Percentiles rank a stretch among this genome's conserved stretches.
These are phyloP conservation scores for Castanospermum australe DNA, from an alignment of 306 rosid genomes.

Conservation along the genomic window DNA sequence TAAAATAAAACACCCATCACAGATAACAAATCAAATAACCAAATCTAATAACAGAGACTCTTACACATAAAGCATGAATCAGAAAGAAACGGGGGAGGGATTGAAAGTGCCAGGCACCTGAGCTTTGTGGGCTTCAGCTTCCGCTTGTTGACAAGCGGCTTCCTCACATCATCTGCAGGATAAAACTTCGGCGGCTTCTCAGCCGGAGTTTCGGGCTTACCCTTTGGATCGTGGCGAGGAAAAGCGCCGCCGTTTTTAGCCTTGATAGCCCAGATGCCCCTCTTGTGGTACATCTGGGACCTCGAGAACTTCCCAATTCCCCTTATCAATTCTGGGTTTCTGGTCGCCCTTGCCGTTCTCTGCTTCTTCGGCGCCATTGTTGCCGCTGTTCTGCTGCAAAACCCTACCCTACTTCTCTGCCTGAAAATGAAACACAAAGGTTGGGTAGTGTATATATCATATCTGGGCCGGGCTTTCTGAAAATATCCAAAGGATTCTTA, in stretches of 20 bases:
- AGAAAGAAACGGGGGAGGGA: background rate
- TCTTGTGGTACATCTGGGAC: constrained; percentile 66
- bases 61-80: background rate
- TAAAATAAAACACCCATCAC: too few relatives aligned
- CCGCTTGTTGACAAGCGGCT: constrained; percentile 56
- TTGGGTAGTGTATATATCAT: too few relatives aligned
- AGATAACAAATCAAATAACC: background rate
- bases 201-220: constrained; percentile 27
- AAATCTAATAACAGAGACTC: background rate
- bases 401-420: background rate
- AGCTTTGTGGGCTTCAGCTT: constrained; percentile 53
- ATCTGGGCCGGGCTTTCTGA: background rate
- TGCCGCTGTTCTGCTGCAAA: background rate
- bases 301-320: constrained; percentile 57
- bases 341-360: constrained; percentile 13
- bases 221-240: constrained; percentile 52
- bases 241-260: constrained; percentile 60
- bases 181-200: constrained; percentile 53
- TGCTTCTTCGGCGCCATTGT: constrained; percentile 58
- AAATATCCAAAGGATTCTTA: too few relatives aligned
- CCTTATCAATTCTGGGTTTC: constrained; percentile 60
- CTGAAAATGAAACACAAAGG: too few relatives aligned
- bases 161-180: constrained; percentile 61
- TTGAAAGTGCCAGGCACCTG: constrained; percentile 29
- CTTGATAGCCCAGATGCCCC: constrained; percentile 70